phyloP scores from a whole-genome alignment of 2,329 filamentous ascomycete genomes.

The Sclerotinia trifoliorum region DNA sequence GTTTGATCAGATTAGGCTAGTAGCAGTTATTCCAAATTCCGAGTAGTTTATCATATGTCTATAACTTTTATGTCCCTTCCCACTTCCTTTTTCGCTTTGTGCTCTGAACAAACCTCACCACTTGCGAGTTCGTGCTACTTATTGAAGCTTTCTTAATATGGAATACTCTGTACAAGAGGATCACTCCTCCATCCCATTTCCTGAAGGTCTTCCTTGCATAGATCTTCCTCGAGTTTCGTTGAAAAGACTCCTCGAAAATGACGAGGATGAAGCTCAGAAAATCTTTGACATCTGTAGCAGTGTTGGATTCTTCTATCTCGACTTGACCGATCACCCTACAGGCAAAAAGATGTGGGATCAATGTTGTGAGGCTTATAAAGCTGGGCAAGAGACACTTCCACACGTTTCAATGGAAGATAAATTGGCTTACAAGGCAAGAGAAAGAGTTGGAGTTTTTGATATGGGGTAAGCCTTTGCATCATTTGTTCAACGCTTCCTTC shows the following conservation, averaged over 20 bases:
- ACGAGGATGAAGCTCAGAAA: not conserved
- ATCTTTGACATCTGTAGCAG: not conserved
- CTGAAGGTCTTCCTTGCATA: not conserved
- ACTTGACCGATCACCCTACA: not conserved
- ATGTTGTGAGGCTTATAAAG: not conserved
- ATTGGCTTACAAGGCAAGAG: not conserved
- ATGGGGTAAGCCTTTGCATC: not conserved
- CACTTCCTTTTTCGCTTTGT: too few relatives aligned
- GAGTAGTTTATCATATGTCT: too few relatives aligned
- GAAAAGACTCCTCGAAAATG: not conserved
- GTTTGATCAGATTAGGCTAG: too few relatives aligned
- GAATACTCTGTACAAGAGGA: not conserved
- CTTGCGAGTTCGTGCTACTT: too few relatives aligned
- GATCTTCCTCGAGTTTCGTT: not conserved
- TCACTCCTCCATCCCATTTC: not conserved
- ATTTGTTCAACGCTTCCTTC: too few relatives aligned
- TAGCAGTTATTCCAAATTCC: too few relatives aligned
- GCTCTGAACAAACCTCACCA: too few relatives aligned
- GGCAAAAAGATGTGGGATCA: not conserved
- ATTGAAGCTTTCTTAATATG: too few relatives aligned
- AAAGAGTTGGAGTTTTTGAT: not conserved
- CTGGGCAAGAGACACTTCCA: not conserved
- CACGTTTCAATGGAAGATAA: constrained; percentile 1
- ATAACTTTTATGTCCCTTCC: too few relatives aligned
- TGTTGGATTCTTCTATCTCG: constrained; percentile 3